Evolutionary conservation across 2,329 filamentous ascomycete species (phyloP), one percentile per base, ranked within the genome.

Genomic region (Lachnellula arida): DNA sequence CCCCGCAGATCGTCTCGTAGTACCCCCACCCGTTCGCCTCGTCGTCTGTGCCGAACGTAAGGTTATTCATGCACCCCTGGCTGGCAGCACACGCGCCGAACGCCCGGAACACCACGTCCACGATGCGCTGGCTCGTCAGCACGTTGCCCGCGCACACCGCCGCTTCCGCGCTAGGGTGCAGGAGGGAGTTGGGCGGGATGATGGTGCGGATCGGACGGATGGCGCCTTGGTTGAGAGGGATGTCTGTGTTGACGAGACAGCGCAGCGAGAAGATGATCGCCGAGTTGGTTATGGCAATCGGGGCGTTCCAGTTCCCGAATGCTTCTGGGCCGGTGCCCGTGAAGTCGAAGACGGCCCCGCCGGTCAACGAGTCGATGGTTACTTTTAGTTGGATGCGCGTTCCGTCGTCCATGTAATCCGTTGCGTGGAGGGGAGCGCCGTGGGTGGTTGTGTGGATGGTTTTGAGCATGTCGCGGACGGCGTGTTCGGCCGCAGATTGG

Each of bases 331-430:
- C 88, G 0, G 88, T 92, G 23, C 88, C 88, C 0, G 76, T 78
- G 70, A 92, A 87, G 71, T 92, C 84, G 65, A 92, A 93, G 0
- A 86, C 74, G 0, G 89, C 89, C 55, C 87, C 85, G 14, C 88
- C 89, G 34, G 85, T 83, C 0, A 82, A 77, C 0, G 80, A 78
- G 62, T 91, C 81, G 60, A 93, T 93, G 2, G 81, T 84, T 14
- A 93, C 78, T 60, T 84, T 85, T 9, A 93, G 78, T 43, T 79
- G 75, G 64, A 93, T 91, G 0, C 88, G 87, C 4, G 81, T 87
- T n/a, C 89, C 89, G 63, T 93, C 89, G 62, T 94, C 89, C 87
- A 93, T 93, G 75, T 85, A 88, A 66, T 94, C 89, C 1, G 84
- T 76, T 0, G 89, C 64, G 82, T 75, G 23, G 44, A 47, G 44